Base-by-base conservation (phyloP, 148 eudicot genomes). In the Pharnaceum exiguum region DNA sequence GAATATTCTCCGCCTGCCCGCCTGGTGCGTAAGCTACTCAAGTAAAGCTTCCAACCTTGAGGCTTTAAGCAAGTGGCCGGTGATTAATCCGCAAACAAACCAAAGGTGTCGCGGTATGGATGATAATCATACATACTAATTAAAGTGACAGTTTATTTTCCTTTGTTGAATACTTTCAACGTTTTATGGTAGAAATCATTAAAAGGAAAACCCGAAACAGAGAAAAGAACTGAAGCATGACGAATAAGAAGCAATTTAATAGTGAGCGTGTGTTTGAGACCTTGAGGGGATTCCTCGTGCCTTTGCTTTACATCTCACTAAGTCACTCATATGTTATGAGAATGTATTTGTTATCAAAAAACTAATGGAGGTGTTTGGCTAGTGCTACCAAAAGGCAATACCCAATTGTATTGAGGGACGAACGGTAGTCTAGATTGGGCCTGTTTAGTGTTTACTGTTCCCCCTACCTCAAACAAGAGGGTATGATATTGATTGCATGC, bases 401-500 rank as follows among this genome's bases (percentile, higher is more conserved):
- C 69, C 63, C 71, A 59, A 61, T 48, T 51, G 65, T 43, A 43
- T 28, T 47, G 52, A 46, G 55, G 33, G 37, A 25, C 8, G 57
- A 12, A 43, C 13, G 28, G 55, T 46, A 51, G 63, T 38, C 37
- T 70, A 51, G 70, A 67, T 65, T 58, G 68, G 58, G 52, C 42
- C 46, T 61, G 62, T 65, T 45, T 30, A 68, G 59, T 79, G 93
- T 82, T 77, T 30, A 68, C 60, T 79, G 93, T 82, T 77, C 79
- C 93, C 93, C 72, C 67, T 69, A 68, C 70, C 75, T 77, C 79
- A 77, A 82, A 75, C 93, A 82, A 42, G 17, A 75, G 54, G 69
- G 77, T 62, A 73, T 79, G 74, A 77, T 53, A 69, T n/a, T 48
- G 30, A 52, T 23, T 46, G 5, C 26, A 43, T 66, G 40, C 57